phyloP scores from a whole-genome alignment of 129 eudicot genomes.

The Erigeron canadensis region DNA sequence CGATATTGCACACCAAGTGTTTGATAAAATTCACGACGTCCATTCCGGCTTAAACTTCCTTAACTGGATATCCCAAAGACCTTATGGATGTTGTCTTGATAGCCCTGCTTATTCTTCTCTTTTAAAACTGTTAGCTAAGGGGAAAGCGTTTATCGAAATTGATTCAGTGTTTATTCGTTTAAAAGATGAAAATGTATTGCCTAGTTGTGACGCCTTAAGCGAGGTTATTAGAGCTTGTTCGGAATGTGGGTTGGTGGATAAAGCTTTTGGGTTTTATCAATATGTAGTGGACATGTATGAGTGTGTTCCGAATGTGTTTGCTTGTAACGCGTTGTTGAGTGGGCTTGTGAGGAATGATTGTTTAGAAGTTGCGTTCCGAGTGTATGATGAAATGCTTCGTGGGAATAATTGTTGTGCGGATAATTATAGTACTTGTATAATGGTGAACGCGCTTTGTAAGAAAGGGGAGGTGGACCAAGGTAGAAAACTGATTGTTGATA shows the following conservation, averaged over 20 bases:
- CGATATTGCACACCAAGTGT: constrained; percentile 80
- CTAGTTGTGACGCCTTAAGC: constrained; percentile 57
- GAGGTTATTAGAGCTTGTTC: constrained; percentile 56
- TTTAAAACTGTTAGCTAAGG: constrained; percentile 66
- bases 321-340: constrained; percentile 72
- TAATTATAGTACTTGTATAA: constrained; percentile 69
- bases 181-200: constrained; percentile 46
- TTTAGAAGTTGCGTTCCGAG: constrained; percentile 38
- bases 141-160: constrained; percentile 54
- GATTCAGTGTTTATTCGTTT: constrained; percentile 46
- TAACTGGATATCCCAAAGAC: constrained; percentile 55
- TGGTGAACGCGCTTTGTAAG: constrained; percentile 76
- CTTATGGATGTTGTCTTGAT: constrained; percentile 58
- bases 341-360: constrained; percentile 53
- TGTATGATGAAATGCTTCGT: constrained; percentile 69
- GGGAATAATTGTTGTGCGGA: constrained; percentile 50
- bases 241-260: constrained; percentile 55
- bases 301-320: constrained; percentile 53
- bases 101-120: constrained; percentile 80
- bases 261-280: constrained; percentile 55
- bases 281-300: constrained; percentile 35
- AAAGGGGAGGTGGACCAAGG: constrained; percentile 74
- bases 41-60: constrained; percentile 46
- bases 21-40: constrained; percentile 61
- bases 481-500: constrained; percentile 60